These are phyloP conservation scores for Penicillium riverlandense DNA, from an alignment of 495 filamentous ascomycete genomes.

Conservation along the genomic window DNA sequence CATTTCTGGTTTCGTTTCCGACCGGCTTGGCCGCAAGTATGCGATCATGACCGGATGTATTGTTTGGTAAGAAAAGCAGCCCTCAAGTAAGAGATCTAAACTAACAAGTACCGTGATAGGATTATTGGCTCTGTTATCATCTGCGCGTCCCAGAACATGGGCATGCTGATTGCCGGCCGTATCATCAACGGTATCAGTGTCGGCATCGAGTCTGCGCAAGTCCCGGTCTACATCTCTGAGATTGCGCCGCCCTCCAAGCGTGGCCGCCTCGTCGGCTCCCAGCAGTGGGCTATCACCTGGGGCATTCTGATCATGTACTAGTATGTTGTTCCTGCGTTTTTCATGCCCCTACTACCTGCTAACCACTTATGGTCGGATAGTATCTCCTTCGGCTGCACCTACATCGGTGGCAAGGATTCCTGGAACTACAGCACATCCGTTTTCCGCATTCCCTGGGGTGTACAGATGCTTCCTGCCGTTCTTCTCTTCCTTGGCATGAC, in stretches of 20 bases:
- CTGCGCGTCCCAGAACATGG: conserved; percentile 67
- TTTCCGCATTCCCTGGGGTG: conserved; percentile 71
- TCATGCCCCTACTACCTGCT: not conserved
- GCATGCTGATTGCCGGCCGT: conserved; percentile 67
- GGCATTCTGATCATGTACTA: conserved; percentile 81
- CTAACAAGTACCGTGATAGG: conserved; percentile 20
- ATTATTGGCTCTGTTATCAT: conserved; percentile 59
- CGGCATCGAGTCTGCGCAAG: conserved; percentile 73
- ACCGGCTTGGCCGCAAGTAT: conserved; percentile 59
- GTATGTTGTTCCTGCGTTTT: conserved; percentile 10
- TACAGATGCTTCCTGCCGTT: conserved; percentile 68
- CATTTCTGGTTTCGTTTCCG: conserved; percentile 59
- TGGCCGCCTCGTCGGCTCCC: conserved; percentile 64
- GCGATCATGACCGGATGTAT: conserved; percentile 59
- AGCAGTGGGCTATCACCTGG: conserved; percentile 81
- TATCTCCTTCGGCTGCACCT: conserved; percentile 71
- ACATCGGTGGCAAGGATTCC: conserved; percentile 35
- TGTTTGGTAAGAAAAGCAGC: conserved; percentile 44
- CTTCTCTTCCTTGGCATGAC: conserved; percentile 56
- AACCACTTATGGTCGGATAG: conserved; percentile 1
- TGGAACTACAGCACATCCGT: conserved; percentile 37
- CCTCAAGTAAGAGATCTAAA: too few species aligned
- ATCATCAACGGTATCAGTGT: conserved; percentile 73
- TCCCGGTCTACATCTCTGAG: conserved; percentile 77
- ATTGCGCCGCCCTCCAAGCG: conserved; percentile 63